Conservation (phyloP, 345 rosid species). For the Populus pruinosa region DNA sequence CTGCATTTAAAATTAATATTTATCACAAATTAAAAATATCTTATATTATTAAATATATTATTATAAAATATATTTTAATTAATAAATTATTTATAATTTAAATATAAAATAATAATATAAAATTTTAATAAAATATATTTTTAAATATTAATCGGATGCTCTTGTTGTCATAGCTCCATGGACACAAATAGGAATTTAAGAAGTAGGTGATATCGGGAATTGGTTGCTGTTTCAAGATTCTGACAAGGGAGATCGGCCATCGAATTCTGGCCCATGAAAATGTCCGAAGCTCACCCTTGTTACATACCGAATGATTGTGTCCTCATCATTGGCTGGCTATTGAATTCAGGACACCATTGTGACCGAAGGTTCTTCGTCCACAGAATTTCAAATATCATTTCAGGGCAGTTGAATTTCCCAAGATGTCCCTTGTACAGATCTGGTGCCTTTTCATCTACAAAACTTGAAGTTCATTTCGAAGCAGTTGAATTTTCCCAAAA, state of each 20-base stretch:
- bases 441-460: no score
- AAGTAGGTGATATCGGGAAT: neutral
- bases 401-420: neutral
- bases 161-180: no score
- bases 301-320: neutral
- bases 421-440: no score
- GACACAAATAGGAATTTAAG: neutral
- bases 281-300: neutral
- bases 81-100: no score
- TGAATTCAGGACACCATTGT: neutral
- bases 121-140: no score
- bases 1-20: no score
- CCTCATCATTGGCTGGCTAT: neutral
- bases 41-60: no score
- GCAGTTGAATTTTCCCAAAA: neutral
- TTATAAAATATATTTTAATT: no score
- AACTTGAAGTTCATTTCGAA: no score
- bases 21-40: no score
- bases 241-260: neutral
- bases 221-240: neutral
- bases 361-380: neutral
- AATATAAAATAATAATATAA: no score
- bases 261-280: neutral
- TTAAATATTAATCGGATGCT: no score
- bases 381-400: neutral